Evolutionary conservation across 2,329 filamentous ascomycete genomes (phyloP).

Genomic region (Calonectria hawksworthii): DNA sequence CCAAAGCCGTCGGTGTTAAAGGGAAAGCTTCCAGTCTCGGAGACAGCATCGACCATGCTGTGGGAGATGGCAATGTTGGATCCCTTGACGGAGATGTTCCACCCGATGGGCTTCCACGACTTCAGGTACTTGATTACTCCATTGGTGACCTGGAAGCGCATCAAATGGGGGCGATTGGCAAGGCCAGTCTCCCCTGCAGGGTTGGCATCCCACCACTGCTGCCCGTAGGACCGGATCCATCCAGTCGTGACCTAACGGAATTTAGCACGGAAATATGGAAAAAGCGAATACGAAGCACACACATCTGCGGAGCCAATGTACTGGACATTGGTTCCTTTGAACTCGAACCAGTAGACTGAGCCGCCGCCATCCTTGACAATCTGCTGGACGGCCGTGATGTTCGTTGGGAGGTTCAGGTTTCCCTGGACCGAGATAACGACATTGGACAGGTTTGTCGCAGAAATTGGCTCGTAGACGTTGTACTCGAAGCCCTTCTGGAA

Average conservation of each 20-base stretch:
- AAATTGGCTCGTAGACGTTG: constrained; percentile 25
- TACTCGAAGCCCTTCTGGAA: constrained; percentile 26
- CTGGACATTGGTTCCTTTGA: constrained; percentile 25
- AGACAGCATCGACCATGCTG: constrained; percentile 23
- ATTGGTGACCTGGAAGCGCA: constrained; percentile 27
- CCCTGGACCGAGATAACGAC: constrained; percentile 27
- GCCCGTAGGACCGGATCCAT: constrained; percentile 27
- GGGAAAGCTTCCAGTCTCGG: constrained; percentile 21
- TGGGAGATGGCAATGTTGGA: constrained; percentile 28
- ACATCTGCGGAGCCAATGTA: constrained; percentile 24
- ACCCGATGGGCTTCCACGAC: constrained; percentile 29
- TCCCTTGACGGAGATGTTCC: constrained; percentile 27
- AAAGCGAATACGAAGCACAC: background rate
- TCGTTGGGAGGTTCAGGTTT: constrained; percentile 21
- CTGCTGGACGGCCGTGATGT: constrained; percentile 25
- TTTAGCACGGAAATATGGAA: background rate
- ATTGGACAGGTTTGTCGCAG: constrained; percentile 18
- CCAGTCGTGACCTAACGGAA: constrained; percentile 16
- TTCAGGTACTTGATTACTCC: constrained; percentile 27
- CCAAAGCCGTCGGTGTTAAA: constrained; percentile 27
- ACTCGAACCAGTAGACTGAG: constrained; percentile 26
- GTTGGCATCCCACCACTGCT: constrained; percentile 29
- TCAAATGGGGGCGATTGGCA: constrained; percentile 22
- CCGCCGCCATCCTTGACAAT: constrained; percentile 23
- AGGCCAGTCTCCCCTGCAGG: constrained; percentile 22